Base-by-base conservation (phyloP, 73 alveolate genomes). In the Urostyla sp. region DNA sequence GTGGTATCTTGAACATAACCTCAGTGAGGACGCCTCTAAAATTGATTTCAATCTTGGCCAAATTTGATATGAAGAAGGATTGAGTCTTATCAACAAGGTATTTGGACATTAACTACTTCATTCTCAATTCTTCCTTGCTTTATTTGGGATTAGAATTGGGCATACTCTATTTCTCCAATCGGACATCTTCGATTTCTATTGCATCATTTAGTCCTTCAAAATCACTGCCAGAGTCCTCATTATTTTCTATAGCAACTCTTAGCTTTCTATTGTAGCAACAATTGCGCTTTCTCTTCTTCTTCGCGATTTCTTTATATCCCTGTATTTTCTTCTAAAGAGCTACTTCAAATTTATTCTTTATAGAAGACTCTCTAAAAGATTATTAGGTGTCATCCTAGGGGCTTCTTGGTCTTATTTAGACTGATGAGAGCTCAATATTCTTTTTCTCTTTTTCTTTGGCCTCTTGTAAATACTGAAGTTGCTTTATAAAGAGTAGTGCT, bases 1-100 rank as follows among this genome's bases (percentile, higher is more conserved):
- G 10, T 27, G 89, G 89, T 0, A 78, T 45, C 34, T 48, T 59
- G 74, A 60, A 78, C 48, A 78, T 31, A 7, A 78, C 51, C 20
- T 49, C n/a, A 27, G 7, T 26, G 1, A 78, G 60, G 8, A 24
- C 5, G 13, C 67, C 74, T 0, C 61, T 60, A 21, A 11, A 45
- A 27, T 78, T 32, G n/a, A 78, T 30, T 46, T 78, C 89, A 1
- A 78, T 63, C 7, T 10, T 18, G 1, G 89, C 35, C 1, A 78
- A 72, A 48, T 78, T 78, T 1, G 74, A 60, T 2, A 59, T 27
- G 35, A 27, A 78, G 66, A 78, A 78, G 27, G 56, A 11, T 4
- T 27, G 16, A 11, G 89, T 73, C 5, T 80, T 66, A 27, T 69
- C 83, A 16, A 69, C 34, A 26, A 69, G 49, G 34, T 69, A 23